phyloP scores from a whole-genome alignment of 768 basidiomycete species.

The Amanita inopinata region DNA sequence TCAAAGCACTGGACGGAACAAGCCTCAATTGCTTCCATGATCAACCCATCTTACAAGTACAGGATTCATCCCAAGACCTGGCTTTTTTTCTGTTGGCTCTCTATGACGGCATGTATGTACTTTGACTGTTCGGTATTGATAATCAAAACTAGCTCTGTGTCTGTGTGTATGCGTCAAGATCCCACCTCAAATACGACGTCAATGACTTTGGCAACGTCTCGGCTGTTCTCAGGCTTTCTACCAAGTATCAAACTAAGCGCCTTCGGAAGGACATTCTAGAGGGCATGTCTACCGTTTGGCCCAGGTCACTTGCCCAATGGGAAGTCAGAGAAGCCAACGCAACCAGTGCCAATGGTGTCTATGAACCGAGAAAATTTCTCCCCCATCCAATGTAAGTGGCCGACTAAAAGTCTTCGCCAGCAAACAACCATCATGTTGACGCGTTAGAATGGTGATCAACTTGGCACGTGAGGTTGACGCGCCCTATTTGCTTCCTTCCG shows the following conservation, averaged over 20 bases:
- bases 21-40: constrained; percentile 38
- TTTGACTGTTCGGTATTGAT: not conserved
- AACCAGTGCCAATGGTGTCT: constrained; percentile 37
- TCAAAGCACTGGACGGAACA: constrained; percentile 22
- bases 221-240: constrained; percentile 50
- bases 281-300: constrained; percentile 46
- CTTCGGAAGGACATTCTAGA: constrained; percentile 50
- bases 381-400: constrained; percentile 61
- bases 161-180: constrained; percentile 26
- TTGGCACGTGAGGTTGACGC: constrained; percentile 49
- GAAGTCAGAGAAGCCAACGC: constrained; percentile 54
- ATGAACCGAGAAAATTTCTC: constrained; percentile 42
- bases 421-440: not conserved
- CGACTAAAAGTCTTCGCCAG: not conserved
- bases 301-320: constrained; percentile 53
- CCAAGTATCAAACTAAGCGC: constrained; percentile 51
- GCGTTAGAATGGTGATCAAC: constrained; percentile 37
- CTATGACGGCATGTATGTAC: constrained; percentile 62
- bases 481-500: constrained; percentile 55
- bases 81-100: constrained; percentile 50
- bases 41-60: constrained; percentile 41
- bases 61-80: constrained; percentile 49
- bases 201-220: constrained; percentile 45
- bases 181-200: constrained; percentile 35
- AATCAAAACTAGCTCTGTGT: not conserved